These are phyloP conservation scores for Smithsoniella earleae DNA, from an alignment of 163 green algal genomes.

Conservation along the genomic window DNA sequence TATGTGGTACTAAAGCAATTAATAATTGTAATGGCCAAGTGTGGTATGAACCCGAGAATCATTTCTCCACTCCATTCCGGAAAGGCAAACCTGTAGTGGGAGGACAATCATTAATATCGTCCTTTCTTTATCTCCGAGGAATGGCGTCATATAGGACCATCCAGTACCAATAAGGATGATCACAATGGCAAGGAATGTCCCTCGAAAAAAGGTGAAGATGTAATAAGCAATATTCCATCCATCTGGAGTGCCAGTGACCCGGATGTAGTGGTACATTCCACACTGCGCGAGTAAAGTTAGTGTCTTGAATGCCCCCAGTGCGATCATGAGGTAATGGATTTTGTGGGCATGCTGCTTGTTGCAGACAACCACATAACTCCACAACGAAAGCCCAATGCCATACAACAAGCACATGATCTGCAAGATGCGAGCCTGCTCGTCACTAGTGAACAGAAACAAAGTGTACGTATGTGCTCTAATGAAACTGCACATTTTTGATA, in stretches of 20 bases:
- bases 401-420: constrained; percentile 75
- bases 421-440: background rate
- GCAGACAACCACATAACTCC: constrained; percentile 44
- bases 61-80: too few species aligned
- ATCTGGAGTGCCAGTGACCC: constrained; percentile 59
- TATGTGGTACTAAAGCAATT: background rate
- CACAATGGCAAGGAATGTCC: constrained; percentile 86
- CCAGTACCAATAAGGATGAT: constrained; percentile 89
- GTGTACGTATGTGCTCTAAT: background rate
- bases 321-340: constrained; percentile 86
- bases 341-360: constrained; percentile 47
- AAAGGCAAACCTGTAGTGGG: constrained; percentile 66
- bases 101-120: constrained; percentile 85
- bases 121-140: constrained; percentile 59
- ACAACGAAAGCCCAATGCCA: constrained; percentile 42
- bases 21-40: too few species aligned
- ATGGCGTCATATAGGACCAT: constrained; percentile 91
- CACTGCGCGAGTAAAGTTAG: constrained; percentile 69
- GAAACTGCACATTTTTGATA: background rate
- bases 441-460: background rate
- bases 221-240: constrained; percentile 97
- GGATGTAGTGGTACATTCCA: constrained; percentile 74
- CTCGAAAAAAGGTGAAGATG: constrained; percentile 82
- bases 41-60: too few species aligned
- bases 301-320: constrained; percentile 72